A percentile compares a stretch with the other conserved stretches of the same genome.
These are phyloP conservation scores for Zea luxurians DNA, from an alignment of 176 grass and related monocot genomes.

Conservation along the genomic window DNA sequence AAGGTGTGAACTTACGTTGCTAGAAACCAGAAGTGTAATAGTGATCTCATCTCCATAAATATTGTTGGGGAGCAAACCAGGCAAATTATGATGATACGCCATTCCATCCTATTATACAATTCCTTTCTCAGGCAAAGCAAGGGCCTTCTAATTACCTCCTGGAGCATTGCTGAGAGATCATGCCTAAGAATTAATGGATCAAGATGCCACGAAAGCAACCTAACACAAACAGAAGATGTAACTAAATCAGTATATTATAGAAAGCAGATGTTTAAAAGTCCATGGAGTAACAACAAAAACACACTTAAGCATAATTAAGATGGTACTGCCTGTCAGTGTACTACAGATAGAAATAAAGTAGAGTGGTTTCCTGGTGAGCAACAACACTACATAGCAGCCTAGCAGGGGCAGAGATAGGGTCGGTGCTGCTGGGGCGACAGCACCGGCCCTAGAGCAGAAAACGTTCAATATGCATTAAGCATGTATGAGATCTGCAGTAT, in stretches of 20 bases:
- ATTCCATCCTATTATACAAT: conserved; percentile 53
- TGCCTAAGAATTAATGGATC: conserved; percentile 69
- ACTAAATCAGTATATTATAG: conserved; percentile 21
- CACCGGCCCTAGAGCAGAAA: not conserved
- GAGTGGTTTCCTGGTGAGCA: not conserved
- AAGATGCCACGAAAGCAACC: conserved; percentile 68
- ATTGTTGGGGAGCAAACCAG: conserved; percentile 64
- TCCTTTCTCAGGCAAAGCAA: conserved; percentile 80
- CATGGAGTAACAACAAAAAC: not conserved
- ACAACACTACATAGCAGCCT: not conserved
- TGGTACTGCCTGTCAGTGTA: not conserved
- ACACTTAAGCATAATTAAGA: conserved; percentile 20
- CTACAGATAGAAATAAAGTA: conserved; percentile 2
- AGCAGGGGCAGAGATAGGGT: not conserved
- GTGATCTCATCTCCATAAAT: conserved; percentile 64
- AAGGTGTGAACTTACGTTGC: conserved; percentile 55
- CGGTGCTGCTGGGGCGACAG: not conserved
- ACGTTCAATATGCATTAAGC: not conserved
- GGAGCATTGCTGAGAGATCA: conserved; percentile 66
- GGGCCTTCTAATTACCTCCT: conserved; percentile 59
- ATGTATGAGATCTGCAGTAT: not conserved
- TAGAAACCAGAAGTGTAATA: conserved; percentile 77
- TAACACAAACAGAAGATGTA: conserved; percentile 31
- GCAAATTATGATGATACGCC: conserved; percentile 63
- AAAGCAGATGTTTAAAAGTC: not conserved